Evolutionary conservation across 2,329 filamentous ascomycete species (phyloP).

Genomic region (Colletotrichum chlorophyti): DNA sequence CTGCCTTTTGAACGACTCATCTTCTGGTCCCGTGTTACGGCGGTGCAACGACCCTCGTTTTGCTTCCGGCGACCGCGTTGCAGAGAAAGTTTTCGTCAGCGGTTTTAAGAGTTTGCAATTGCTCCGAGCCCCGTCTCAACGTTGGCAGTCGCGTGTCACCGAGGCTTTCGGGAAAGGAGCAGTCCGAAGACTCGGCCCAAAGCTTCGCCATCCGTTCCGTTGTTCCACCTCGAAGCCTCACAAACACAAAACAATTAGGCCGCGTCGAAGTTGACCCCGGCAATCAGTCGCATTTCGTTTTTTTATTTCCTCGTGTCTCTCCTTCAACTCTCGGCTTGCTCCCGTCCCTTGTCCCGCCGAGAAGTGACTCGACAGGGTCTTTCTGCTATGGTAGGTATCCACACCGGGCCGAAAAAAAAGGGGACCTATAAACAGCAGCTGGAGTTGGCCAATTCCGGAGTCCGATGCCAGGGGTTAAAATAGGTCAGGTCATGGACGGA

Average conservation of each 20-base stretch:
- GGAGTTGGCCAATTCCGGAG: constrained; percentile 18
- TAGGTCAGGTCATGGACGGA: too few relatives aligned
- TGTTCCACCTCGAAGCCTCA: too few relatives aligned
- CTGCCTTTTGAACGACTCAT: too few relatives aligned
- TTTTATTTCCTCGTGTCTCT: background rate
- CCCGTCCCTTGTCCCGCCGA: constrained; percentile 12
- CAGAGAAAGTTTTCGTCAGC: too few relatives aligned
- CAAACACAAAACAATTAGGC: too few relatives aligned
- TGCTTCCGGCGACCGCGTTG: too few relatives aligned
- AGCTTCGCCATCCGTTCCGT: too few relatives aligned
- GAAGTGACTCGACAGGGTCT: constrained; percentile 12
- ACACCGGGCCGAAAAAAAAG: constrained; percentile 17
- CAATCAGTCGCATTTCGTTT: background rate
- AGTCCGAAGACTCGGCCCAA: background rate
- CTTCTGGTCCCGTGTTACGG: too few relatives aligned
- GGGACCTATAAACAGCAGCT: background rate
- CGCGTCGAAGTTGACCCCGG: too few relatives aligned
- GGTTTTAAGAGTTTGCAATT: too few relatives aligned
- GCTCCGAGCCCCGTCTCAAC: too few relatives aligned
- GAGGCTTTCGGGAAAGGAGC: background rate
- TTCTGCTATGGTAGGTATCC: constrained; percentile 18
- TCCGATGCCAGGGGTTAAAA: constrained; percentile 5
- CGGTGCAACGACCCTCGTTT: too few relatives aligned
- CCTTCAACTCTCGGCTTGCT: background rate
- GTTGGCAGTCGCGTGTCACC: background rate